Evolutionary conservation across 228 moss, liverwort and hornwort species (phyloP).

Genomic region (Sphagnum magellanicum): DNA sequence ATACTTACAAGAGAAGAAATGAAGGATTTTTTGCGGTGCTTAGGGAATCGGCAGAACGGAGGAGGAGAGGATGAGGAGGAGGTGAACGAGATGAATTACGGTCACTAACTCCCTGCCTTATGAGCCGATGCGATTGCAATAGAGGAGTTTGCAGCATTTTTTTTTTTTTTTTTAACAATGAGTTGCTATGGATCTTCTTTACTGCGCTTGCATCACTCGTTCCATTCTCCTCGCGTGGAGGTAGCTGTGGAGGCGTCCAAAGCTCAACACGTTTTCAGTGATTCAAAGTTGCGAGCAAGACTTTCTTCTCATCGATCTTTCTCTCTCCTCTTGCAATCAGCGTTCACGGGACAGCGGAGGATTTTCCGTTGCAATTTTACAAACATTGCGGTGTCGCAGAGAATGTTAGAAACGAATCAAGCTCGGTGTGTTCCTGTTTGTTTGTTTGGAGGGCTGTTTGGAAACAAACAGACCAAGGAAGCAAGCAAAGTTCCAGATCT

Average conservation of each 20-base stretch:
- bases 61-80: not conserved
- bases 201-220: not conserved
- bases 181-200: not conserved
- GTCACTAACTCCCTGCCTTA: too few relatives aligned
- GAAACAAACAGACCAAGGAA: not conserved
- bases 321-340: not conserved
- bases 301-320: too few relatives aligned
- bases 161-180: not conserved
- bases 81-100: not conserved
- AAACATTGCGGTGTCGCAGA: not conserved
- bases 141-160: not conserved
- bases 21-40: not conserved
- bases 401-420: not conserved
- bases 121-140: too few relatives aligned
- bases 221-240: not conserved
- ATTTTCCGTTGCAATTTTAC: not conserved
- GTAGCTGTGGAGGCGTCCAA: not conserved
- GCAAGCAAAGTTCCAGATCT: constrained; percentile 6
- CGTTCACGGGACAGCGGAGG: not conserved
- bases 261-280: not conserved
- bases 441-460: constrained; percentile 18
- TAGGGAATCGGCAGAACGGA: not conserved
- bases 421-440: not conserved
- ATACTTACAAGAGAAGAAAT: not conserved
- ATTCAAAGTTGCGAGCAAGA: too few relatives aligned